phyloP scores from a whole-genome alignment of 2,329 filamentous ascomycete species.

The Clarireedia paspali region DNA sequence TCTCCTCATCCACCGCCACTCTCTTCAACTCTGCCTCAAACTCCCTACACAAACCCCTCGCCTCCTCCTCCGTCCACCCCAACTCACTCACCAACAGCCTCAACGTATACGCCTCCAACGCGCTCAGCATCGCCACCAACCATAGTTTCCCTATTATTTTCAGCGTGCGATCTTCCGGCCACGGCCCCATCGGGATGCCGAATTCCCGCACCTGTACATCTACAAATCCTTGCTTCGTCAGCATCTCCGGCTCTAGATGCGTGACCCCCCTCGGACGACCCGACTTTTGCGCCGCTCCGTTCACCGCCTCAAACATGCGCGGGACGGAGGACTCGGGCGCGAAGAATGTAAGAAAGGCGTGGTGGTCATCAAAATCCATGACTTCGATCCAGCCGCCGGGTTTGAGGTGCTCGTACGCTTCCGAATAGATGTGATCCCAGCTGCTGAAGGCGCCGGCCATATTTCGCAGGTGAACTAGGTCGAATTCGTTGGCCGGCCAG shows the following conservation, averaged over 20 bases:
- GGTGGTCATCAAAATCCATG: conserved; percentile 25
- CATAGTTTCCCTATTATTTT: conserved; percentile 22
- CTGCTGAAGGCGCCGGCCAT: conserved; percentile 50
- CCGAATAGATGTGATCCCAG: conserved; percentile 46
- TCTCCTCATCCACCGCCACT: conserved; percentile 18
- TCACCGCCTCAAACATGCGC: conserved; percentile 11
- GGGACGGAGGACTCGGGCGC: conserved; percentile 9
- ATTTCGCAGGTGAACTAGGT: conserved; percentile 52
- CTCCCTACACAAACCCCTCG: conserved; percentile 13
- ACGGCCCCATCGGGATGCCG: conserved; percentile 26
- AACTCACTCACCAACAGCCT: conserved; percentile 21
- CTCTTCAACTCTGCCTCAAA: conserved; percentile 13
- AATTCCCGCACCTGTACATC: conserved; percentile 30
- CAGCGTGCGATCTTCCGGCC: conserved; percentile 29
- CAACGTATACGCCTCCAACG: conserved; percentile 23
- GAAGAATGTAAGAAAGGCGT: conserved; percentile 17
- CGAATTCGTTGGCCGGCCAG: conserved; percentile 46
- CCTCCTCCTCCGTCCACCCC: conserved; percentile 22
- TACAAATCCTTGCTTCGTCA: conserved; percentile 35
- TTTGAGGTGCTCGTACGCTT: conserved; percentile 35
- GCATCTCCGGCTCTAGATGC: conserved; percentile 22
- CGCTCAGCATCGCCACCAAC: conserved; percentile 17
- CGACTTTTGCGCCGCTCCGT: conserved; percentile 14
- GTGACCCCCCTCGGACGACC: conserved; percentile 16
- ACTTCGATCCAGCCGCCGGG: conserved; percentile 29